phyloP scores from a whole-genome alignment of 1,284 basidiomycete species.

The Cryptococcus floricola region DNA sequence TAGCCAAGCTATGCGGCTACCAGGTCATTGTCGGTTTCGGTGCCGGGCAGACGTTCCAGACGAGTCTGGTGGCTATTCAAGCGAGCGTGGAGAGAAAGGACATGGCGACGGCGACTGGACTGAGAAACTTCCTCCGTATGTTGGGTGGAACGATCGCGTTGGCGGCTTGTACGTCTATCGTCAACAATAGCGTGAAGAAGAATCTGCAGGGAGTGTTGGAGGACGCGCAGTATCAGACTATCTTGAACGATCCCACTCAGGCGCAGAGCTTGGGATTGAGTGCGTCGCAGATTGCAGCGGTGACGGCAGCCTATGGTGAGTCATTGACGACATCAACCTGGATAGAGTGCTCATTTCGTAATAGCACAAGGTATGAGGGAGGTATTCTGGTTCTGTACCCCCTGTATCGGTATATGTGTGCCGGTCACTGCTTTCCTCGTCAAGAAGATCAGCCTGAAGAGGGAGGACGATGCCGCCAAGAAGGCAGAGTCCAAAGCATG shows the following conservation, averaged over 20 bases:
- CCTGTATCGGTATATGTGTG: conserved; percentile 34
- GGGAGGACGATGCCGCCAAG: conserved; percentile 38
- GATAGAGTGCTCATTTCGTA: background rate
- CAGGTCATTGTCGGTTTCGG: conserved; percentile 67
- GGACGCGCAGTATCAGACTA: conserved; percentile 4
- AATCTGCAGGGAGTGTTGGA: conserved; percentile 5
- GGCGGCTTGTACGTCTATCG: conserved; percentile 29
- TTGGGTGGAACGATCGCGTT: conserved; percentile 37
- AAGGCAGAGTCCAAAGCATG: conserved; percentile 45
- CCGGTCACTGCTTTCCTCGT: conserved; percentile 36
- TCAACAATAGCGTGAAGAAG: conserved; percentile 36
- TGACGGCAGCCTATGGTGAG: conserved; percentile 39
- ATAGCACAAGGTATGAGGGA: conserved; percentile 37
- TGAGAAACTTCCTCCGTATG: conserved; percentile 42
- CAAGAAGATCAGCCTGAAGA: conserved; percentile 34
- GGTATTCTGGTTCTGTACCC: conserved; percentile 40
- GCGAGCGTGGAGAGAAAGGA: conserved; percentile 38
- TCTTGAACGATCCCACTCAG: conserved; percentile 36
- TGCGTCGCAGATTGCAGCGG: conserved; percentile 13
- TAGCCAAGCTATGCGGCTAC: conserved; percentile 60
- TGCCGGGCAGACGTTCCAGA: conserved; percentile 48
- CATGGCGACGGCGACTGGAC: conserved; percentile 45
- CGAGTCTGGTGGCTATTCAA: conserved; percentile 56
- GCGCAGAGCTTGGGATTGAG: conserved; percentile 18
- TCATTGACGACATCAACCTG: background rate